Conservation (phyloP, 192 early-diverging fungal genomes). For the Coemansia sp. region DNA sequence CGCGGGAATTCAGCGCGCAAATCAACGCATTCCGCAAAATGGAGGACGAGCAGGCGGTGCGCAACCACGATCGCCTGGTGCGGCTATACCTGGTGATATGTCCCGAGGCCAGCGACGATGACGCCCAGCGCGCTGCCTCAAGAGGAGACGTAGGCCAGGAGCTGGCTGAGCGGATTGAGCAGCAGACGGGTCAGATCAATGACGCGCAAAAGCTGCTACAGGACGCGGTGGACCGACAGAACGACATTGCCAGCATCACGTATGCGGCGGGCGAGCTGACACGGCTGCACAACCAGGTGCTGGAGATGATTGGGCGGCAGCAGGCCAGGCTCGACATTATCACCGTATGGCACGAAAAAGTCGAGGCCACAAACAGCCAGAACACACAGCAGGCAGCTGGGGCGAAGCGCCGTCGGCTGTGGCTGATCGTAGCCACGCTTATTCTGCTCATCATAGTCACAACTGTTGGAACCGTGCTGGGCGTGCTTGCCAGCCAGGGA, state of each 20-base stretch:
- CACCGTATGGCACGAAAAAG: too few species aligned
- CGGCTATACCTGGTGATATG: slow-evolving; percentile 19
- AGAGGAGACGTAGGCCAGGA: slow-evolving; percentile 2
- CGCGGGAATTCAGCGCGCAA: slow-evolving; percentile 7
- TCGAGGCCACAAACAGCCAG: too few species aligned
- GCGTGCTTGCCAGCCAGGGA: too few species aligned
- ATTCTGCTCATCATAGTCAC: too few species aligned
- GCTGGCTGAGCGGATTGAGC: slow-evolving; percentile 8
- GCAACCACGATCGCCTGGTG: slow-evolving; percentile 27
- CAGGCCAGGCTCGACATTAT: slow-evolving; percentile 31
- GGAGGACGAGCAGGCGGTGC: slow-evolving; percentile 17
- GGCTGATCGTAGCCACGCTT: too few species aligned
- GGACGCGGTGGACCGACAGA: slow-evolving; percentile 31
- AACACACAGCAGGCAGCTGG: too few species aligned
- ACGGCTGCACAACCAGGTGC: slow-evolving; percentile 10
- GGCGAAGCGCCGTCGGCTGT: too few species aligned
- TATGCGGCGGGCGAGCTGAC: slow-evolving; percentile 24
- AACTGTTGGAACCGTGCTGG: too few species aligned
- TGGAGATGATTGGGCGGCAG: slow-evolving; percentile 31
- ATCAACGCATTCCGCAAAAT: slow-evolving; percentile 24
- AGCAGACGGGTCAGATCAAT: too few species aligned
- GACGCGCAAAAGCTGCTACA: slow-evolving; percentile 23
- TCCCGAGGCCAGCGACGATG: slow-evolving; percentile 19
- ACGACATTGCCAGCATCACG: slow-evolving; percentile 28
- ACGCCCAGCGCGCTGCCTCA: slow-evolving; percentile 21